These are phyloP conservation scores for Bacterosira constricta DNA, from an alignment of 108 stramenopile species.

Conservation along the genomic window DNA sequence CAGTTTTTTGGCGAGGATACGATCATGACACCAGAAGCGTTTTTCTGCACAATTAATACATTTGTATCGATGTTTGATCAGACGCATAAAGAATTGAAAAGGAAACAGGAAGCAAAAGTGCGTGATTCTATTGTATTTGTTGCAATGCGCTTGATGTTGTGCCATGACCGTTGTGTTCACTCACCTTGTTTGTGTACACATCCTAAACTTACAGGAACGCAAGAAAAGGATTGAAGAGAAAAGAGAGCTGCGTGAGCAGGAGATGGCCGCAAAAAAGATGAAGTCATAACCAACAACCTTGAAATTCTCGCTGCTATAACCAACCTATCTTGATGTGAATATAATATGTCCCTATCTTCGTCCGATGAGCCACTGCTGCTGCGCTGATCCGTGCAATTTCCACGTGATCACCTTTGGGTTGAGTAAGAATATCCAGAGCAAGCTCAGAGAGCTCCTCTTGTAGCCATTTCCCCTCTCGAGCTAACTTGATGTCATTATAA, in stretches of 20 bases:
- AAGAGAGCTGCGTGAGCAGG: conserved; percentile 15
- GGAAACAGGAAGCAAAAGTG: conserved; percentile 44
- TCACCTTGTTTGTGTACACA: background rate
- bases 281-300: too few species aligned
- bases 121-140: background rate
- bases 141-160: background rate
- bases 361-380: too few species aligned
- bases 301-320: too few species aligned
- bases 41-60: conserved; percentile 47
- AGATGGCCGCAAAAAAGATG: conserved; percentile 14
- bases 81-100: conserved; percentile 35
- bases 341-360: too few species aligned
- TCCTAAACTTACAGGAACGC: conserved; percentile 18
- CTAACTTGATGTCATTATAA: too few species aligned
- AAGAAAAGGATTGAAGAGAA: conserved; percentile 44
- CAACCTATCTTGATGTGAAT: too few species aligned
- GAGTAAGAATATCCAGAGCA: too few species aligned
- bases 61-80: conserved; percentile 52
- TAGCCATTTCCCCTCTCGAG: too few species aligned
- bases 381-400: too few species aligned
- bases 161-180: background rate
- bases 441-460: too few species aligned
- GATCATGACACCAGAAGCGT: conserved; percentile 34
- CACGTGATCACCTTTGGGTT: too few species aligned
- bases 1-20: conserved; percentile 45